Evolutionary conservation across 306 rosid species (phyloP).

Genomic region (Trifolium pratense): DNA sequence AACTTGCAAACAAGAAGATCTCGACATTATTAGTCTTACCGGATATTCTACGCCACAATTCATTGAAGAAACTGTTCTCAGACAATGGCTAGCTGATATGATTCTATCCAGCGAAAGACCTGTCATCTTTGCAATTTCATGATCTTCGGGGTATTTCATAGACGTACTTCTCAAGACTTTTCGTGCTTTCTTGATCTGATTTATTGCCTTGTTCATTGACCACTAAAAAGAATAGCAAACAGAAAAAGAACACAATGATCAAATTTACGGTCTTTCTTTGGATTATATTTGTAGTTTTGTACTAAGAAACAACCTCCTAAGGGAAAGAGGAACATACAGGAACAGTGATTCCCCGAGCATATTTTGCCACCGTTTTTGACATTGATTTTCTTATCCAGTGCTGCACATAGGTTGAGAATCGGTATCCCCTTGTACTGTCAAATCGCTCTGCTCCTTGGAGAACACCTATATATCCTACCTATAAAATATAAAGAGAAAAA

Average conservation of each 20-base stretch:
- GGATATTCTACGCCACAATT: constrained; percentile 65
- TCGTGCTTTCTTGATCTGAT: constrained; percentile 74
- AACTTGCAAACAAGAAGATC: too few relatives aligned
- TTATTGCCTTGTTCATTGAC: constrained; percentile 70
- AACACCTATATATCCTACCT: constrained; percentile 87
- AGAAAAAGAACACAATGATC: constrained; percentile 47
- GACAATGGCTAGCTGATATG: constrained; percentile 74
- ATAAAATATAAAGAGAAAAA: constrained; percentile 17
- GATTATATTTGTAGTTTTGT: constrained; percentile 16
- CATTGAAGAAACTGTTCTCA: constrained; percentile 77
- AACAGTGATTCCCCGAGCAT: constrained; percentile 71
- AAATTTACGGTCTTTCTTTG: constrained; percentile 36
- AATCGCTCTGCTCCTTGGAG: constrained; percentile 95
- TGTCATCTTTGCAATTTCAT: constrained; percentile 72
- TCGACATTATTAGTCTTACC: constrained; percentile 64
- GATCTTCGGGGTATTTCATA: constrained; percentile 61
- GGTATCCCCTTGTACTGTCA: constrained; percentile 75
- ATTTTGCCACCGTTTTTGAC: constrained; percentile 67
- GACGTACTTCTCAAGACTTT: constrained; percentile 52
- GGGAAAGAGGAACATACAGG: constrained; percentile 65
- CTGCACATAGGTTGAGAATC: constrained; percentile 90
- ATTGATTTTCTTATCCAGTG: constrained; percentile 92
- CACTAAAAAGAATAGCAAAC: constrained; percentile 57
- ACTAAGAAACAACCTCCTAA: constrained; percentile 40
- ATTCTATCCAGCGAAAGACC: constrained; percentile 85